Evolutionary conservation across 805 yeast genomes (phyloP), one percentile per base, ranked within the genome.

Genomic region (Candida ipomoeae): DNA sequence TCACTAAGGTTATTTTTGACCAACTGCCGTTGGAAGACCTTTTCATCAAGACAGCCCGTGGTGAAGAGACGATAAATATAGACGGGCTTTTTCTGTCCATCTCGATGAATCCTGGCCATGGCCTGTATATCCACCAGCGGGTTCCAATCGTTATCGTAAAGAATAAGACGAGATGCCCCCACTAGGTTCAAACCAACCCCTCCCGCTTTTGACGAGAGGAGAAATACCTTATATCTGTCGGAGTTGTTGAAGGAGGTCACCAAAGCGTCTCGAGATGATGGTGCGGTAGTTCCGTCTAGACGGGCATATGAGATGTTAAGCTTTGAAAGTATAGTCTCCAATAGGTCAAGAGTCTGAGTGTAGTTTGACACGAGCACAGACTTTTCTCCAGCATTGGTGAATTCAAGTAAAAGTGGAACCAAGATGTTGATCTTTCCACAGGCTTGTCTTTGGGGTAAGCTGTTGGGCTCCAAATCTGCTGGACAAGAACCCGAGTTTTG

Each of bases 101-200:
- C 97, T 59, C 99, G 75, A 62, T 92, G 96, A 6, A 94, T 84
- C 55, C 99, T 72, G 1, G 97, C 96, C 95, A 92, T 88, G 0
- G 97, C 96, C 65, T 94, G 99, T 33, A 87, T 65, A 62, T 94
- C 99, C 11, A 85, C 77, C 0, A 97, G 82, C 0, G 99, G 99
- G 56, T 94, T 94, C 99, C 99, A 94, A 62, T 94, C 98, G 55
- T 94, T 89, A 63, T 94, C 99, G 62, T 88, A 86, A 20, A 94
- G 69, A 5, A 94, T 77, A 38, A 94, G 69, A 26, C 98, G 70
- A 0, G 96, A 88, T 0, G 96, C 99, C 0, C 98, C 99, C 33
- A 88, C 79, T 33, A 94, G 71, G 61, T 94, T 94, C 39, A 94
- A 72, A 0, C 99, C 99, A 52, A 87, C 84, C 0, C 99, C 99